Percentiles rank a stretch among this genome's conserved stretches.
phyloP scores from a whole-genome alignment of 805 yeast species.

The Kazachstania bromeliacearum region DNA sequence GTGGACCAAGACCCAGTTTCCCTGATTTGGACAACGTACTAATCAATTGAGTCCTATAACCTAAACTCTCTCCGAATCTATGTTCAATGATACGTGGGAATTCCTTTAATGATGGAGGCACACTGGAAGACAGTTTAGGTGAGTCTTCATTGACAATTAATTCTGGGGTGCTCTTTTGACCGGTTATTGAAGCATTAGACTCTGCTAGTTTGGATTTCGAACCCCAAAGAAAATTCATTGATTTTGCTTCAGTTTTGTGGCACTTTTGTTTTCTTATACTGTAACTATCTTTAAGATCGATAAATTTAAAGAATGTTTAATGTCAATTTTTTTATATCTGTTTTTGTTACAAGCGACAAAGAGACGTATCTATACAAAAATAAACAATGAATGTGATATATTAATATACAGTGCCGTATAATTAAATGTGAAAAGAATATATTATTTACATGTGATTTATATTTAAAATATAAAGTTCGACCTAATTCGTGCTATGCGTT shows the following conservation, averaged over 20 bases:
- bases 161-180: neutral
- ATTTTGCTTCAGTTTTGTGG: neutral
- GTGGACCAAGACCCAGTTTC: slow-evolving; percentile 53
- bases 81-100: slow-evolving; percentile 24
- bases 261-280: neutral
- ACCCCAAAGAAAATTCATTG: slow-evolving; percentile 12
- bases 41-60: slow-evolving; percentile 18
- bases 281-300: too few relatives aligned
- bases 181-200: neutral
- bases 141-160: neutral
- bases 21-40: slow-evolving; percentile 11
- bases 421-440: too few relatives aligned
- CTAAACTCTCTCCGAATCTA: slow-evolving; percentile 26
- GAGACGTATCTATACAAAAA: too few relatives aligned
- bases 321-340: too few relatives aligned
- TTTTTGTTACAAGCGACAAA: too few relatives aligned
- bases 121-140: neutral
- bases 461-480: neutral
- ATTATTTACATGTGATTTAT: neutral
- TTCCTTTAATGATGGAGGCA: slow-evolving; percentile 7
- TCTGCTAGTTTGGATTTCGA: slow-evolving; percentile 3
- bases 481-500: too few relatives aligned
- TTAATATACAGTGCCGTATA: too few relatives aligned
- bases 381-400: too few relatives aligned
- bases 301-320: too few relatives aligned